Percentiles rank a stretch among this genome's conserved stretches.
Evolutionary conservation across 2,329 filamentous ascomycete species (phyloP).

Genomic region (Aspergillus niger): DNA sequence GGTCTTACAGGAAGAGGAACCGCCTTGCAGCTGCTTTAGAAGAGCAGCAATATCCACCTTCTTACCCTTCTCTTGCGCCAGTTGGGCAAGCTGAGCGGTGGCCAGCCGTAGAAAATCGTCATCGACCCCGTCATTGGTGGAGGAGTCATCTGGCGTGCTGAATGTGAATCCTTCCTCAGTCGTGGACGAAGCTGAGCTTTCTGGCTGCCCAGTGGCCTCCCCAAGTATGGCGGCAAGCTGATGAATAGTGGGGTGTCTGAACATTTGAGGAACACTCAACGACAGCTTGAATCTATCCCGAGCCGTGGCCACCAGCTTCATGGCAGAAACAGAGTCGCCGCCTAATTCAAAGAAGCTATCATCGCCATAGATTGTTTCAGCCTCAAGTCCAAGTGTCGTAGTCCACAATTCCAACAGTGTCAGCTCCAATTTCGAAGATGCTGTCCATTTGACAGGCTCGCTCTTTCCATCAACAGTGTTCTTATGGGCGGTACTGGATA

Average conservation of each 20-base stretch:
- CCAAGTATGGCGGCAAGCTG: background rate
- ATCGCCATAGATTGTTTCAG: background rate
- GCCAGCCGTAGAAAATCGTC: background rate
- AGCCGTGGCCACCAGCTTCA: background rate
- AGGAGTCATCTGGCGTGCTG: background rate
- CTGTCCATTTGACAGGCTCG: background rate
- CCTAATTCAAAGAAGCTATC: background rate
- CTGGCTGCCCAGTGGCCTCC: background rate
- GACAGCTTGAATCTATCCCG: background rate
- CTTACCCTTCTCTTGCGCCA: background rate
- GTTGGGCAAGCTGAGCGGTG: background rate
- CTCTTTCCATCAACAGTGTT: background rate
- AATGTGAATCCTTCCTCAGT: background rate
- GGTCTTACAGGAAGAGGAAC: background rate
- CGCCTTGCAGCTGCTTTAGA: background rate
- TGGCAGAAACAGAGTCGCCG: background rate
- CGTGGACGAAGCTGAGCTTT: background rate
- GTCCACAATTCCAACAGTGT: background rate
- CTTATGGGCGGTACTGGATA: background rate
- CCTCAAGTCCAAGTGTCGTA: background rate
- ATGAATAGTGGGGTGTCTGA: background rate
- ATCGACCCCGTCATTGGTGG: background rate
- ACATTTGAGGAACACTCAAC: background rate
- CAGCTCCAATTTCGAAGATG: background rate
- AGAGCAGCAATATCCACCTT: background rate